Evolutionary conservation across 768 basidiomycete genomes (phyloP), one percentile per base, ranked within the genome.

Genomic region (Amanita rimosa): DNA sequence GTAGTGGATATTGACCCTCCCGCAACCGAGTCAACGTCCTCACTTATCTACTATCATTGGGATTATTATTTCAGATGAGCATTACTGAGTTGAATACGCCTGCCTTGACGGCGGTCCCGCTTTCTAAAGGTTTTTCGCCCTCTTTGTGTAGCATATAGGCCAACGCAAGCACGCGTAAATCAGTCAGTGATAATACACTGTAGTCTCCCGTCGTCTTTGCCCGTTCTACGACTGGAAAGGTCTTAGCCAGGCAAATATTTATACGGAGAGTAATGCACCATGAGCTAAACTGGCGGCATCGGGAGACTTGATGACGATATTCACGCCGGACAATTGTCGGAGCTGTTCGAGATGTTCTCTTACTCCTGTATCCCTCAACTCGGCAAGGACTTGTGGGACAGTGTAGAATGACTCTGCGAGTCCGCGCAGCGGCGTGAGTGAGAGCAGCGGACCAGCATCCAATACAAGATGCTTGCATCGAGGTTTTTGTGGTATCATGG

Each of bases 181-280:
- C 96, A 11, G 93, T 75, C 63, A 84, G 78, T 11, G 92, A 96
- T 34, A 99, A 73, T 41, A 92, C 94, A 37, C 88, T 71, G 61
- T 92, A 94, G 65, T 99, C 96, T 61, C 96, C 96, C 0, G 95
- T 95, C 71, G 89, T 89, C 72, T 92, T 95, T 3, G 96, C 90
- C 65, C 81, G 83, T 53, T 85, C 83, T 48, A 86, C 88, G 3
- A 95, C 96, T 97, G 60, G 31, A 42, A 44, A 14, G n/a, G 19
- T 24, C 21, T 35, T 7, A 21, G 3, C 19, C 8, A 29, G 27
- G 31, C 16, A 46, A 11, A 26, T 0, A 24, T 4, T 24, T 8
- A 38, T 27, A 13, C 22, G 9, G 26, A 5, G 2, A 35, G 9
- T n/a, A 10, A 60, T 74, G 42, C 49, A 82, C 82, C 79, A 57